phyloP scores from a whole-genome alignment of 352 stramenopile species.

The Globisporangium emineosum region DNA sequence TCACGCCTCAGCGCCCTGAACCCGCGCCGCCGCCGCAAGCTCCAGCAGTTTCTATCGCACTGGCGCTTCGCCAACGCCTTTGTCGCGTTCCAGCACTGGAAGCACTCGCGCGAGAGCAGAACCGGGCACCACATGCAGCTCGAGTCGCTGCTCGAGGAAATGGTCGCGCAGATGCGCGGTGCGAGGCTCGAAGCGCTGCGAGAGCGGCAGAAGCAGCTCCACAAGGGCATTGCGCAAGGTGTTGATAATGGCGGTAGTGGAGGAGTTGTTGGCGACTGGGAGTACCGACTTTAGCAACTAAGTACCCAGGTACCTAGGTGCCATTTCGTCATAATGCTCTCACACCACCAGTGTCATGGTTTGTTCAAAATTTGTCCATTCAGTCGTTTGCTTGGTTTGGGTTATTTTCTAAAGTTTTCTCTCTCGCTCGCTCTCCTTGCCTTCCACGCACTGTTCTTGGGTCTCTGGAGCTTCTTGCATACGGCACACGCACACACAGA shows the following conservation, averaged over 20 bases:
- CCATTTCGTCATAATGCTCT: background rate
- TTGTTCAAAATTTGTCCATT: too few species aligned
- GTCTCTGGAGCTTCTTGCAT: background rate
- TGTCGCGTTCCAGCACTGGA: slow-evolving; percentile 38
- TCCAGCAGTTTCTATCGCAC: slow-evolving; percentile 27
- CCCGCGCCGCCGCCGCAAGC: background rate
- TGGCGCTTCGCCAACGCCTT: slow-evolving; percentile 31
- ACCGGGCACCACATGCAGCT: slow-evolving; percentile 26
- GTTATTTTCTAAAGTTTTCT: background rate
- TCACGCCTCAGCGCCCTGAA: background rate
- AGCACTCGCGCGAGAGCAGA: slow-evolving; percentile 19
- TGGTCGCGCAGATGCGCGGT: slow-evolving; percentile 31
- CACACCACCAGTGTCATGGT: too few species aligned
- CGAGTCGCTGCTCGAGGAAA: slow-evolving; percentile 24
- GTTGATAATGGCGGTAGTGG: too few species aligned
- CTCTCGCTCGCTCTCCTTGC: background rate
- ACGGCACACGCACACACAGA: slow-evolving; percentile 1
- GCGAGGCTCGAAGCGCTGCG: slow-evolving; percentile 25
- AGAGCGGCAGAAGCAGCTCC: slow-evolving; percentile 28
- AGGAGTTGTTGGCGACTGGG: background rate
- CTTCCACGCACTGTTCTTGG: background rate
- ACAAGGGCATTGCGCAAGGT: slow-evolving; percentile 13
- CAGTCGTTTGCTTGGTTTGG: background rate
- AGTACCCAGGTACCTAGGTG: background rate
- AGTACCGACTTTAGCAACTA: background rate